Conservation (phyloP, 176 grass and related monocot genomes). For the Oryza glaberrima region DNA sequence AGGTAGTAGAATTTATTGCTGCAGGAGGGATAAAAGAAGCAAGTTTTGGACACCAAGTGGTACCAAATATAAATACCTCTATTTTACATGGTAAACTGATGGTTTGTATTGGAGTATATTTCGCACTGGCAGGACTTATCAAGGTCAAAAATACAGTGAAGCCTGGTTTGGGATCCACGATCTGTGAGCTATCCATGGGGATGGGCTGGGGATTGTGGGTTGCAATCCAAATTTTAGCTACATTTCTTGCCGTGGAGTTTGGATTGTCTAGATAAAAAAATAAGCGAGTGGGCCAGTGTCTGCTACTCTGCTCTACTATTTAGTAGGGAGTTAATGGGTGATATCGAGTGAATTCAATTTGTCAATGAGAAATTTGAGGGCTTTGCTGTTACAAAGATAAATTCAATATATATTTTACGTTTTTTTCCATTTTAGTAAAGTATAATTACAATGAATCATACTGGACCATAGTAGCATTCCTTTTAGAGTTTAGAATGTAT, state of each 20-base stretch:
- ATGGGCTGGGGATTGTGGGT: not conserved
- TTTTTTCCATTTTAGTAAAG: not conserved
- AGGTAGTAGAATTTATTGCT: not conserved
- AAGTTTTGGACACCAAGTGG: not conserved
- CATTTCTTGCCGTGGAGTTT: not conserved
- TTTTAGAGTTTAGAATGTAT: not conserved
- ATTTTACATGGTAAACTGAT: not conserved
- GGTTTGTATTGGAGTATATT: not conserved
- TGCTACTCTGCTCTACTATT: not conserved
- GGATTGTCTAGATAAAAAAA: not conserved
- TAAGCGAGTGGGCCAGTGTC: not conserved
- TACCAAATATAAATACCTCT: not conserved
- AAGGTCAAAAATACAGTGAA: not conserved
- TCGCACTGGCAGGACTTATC: not conserved
- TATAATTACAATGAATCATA: not conserved
- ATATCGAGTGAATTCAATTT: not conserved
- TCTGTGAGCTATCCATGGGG: not conserved
- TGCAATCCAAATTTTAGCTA: constrained; percentile 4
- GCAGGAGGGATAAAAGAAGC: not conserved
- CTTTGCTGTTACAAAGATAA: not conserved
- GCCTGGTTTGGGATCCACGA: not conserved
- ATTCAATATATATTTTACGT: not conserved
- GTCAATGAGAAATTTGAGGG: not conserved
- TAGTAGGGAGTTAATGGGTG: not conserved
- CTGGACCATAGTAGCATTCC: not conserved